phyloP scores from a whole-genome alignment of 352 stramenopile genomes.

The Thalassiosira oceanica region DNA sequence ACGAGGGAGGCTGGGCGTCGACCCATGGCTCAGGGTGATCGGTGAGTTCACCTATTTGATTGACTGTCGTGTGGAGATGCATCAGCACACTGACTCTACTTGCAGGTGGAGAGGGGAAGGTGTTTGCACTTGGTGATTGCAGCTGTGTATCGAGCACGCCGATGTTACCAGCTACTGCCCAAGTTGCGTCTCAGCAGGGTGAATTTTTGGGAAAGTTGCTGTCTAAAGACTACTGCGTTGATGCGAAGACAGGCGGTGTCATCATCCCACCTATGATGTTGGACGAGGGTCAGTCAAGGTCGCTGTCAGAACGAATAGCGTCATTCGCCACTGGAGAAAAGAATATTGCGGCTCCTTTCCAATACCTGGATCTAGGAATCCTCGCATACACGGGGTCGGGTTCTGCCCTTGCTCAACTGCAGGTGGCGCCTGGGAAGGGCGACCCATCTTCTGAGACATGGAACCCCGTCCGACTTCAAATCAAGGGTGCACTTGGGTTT shows the following conservation, averaged over 20 bases:
- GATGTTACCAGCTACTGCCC: slow-evolving; percentile 81
- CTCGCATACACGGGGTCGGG: slow-evolving; percentile 83
- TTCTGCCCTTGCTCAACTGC: slow-evolving; percentile 83
- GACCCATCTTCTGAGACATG: slow-evolving; percentile 73
- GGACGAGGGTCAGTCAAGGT: slow-evolving; percentile 37
- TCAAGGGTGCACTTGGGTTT: slow-evolving; percentile 57
- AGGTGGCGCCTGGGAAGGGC: slow-evolving; percentile 61
- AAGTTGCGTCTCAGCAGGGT: slow-evolving; percentile 85
- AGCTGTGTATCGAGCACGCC: slow-evolving; percentile 66
- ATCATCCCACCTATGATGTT: slow-evolving; percentile 41
- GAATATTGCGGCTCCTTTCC: slow-evolving; percentile 83
- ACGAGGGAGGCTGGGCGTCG: slow-evolving; percentile 77
- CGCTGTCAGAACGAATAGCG: slow-evolving; percentile 70
- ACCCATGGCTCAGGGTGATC: slow-evolving; percentile 82
- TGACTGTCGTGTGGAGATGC: no score
- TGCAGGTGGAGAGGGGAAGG: slow-evolving; percentile 63
- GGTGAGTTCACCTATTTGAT: no score
- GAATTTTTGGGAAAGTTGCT: slow-evolving; percentile 82
- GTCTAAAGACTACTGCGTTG: slow-evolving; percentile 70
- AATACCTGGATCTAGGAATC: slow-evolving; percentile 87
- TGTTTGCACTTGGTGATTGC: slow-evolving; percentile 84
- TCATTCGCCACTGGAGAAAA: slow-evolving; percentile 51
- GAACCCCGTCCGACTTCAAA: slow-evolving; percentile 58
- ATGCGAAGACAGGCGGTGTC: slow-evolving; percentile 16
- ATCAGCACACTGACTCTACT: no score